Percentiles rank a stretch among this genome's conserved stretches.
These are phyloP conservation scores for Pholiota microspora DNA, from an alignment of 768 basidiomycete genomes.

Conservation along the genomic window DNA sequence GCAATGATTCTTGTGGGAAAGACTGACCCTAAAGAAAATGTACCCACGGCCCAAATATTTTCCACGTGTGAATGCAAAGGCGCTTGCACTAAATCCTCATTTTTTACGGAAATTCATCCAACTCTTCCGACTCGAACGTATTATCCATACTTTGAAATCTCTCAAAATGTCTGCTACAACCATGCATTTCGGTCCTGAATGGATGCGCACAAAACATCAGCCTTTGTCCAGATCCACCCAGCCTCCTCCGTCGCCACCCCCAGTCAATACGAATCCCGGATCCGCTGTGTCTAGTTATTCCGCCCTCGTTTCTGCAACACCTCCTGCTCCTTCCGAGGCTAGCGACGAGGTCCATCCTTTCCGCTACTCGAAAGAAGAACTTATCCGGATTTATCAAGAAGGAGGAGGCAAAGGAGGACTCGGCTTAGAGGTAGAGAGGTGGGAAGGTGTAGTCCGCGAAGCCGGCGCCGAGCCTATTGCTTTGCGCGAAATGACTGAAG, in stretches of 20 bases:
- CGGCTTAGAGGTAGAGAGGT: constrained; percentile 83
- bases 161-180: constrained; percentile 56
- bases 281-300: constrained; percentile 67
- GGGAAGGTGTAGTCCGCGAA: constrained; percentile 87
- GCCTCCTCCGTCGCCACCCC: constrained; percentile 61
- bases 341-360: constrained; percentile 75
- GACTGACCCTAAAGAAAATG: constrained; percentile 40
- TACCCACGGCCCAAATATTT: constrained; percentile 34
- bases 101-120: constrained; percentile 30
- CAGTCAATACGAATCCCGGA: constrained; percentile 37
- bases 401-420: constrained; percentile 71
- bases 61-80: constrained; percentile 35
- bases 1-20: no score
- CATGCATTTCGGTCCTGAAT: constrained; percentile 91
- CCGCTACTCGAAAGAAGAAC: constrained; percentile 82
- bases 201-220: constrained; percentile 84
- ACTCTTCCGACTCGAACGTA: constrained; percentile 13
- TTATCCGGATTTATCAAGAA: constrained; percentile 81
- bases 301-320: constrained; percentile 59
- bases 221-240: constrained; percentile 48
- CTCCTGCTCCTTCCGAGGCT: constrained; percentile 48
- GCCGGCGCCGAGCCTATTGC: constrained; percentile 68
- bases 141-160: constrained; percentile 9
- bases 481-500: constrained; percentile 76
- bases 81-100: constrained; percentile 27